Evolutionary conservation across 208 protist species (phyloP).

Genomic region (Leishmania tarentolae): DNA sequence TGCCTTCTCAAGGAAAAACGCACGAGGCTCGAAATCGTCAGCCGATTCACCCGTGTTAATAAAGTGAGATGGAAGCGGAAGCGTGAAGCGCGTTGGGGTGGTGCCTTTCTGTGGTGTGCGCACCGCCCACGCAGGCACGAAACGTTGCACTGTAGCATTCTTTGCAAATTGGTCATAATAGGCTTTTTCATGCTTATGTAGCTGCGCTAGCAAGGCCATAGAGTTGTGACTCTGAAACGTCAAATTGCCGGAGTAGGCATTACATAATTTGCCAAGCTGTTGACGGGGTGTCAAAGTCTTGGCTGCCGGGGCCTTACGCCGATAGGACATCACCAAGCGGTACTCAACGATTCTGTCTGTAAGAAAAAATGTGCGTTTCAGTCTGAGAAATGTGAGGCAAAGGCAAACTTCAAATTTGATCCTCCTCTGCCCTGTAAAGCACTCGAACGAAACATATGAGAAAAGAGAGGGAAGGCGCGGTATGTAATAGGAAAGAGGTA

Average conservation of each 20-base stretch:
- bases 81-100: constrained; percentile 33
- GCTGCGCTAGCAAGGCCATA: constrained; percentile 57
- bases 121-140: constrained; percentile 56
- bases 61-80: constrained; percentile 78
- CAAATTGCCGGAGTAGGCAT: constrained; percentile 40
- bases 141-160: constrained; percentile 54
- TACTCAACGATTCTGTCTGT: not conserved
- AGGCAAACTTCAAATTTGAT: not conserved
- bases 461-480: not conserved
- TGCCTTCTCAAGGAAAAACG: constrained; percentile 68
- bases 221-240: constrained; percentile 89
- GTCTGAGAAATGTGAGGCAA: not conserved
- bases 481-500: constrained; percentile 5
- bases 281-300: constrained; percentile 48
- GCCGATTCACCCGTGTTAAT: constrained; percentile 53
- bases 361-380: not conserved
- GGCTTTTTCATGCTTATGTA: constrained; percentile 48
- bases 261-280: constrained; percentile 69
- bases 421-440: not conserved
- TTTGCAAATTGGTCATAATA: constrained; percentile 66
- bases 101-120: constrained; percentile 22
- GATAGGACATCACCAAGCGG: constrained; percentile 55
- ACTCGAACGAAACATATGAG: not conserved
- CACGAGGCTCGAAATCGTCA: constrained; percentile 55
- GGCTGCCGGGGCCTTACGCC: constrained; percentile 56